Percentiles rank a stretch among this genome's conserved stretches.
phyloP scores from a whole-genome alignment of 176 grass and related monocot species.

The Juncus effusus region DNA sequence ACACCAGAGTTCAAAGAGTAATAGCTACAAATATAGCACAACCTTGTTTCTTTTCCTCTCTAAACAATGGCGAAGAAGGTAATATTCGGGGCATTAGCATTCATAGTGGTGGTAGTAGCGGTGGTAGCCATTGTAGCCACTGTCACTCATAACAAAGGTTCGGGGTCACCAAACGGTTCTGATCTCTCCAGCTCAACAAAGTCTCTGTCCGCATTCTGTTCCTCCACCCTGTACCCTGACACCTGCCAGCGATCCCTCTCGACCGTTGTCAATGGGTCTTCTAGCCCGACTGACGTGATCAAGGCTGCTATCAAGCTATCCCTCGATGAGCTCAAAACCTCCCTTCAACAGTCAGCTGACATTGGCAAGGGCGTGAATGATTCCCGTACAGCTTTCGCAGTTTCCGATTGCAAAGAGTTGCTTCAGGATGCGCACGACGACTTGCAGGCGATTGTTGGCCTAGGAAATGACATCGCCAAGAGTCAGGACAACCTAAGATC shows the following conservation, averaged over 20 bases:
- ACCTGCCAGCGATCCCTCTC: constrained; percentile 59
- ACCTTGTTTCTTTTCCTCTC: constrained; percentile 8
- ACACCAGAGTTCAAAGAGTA: constrained; percentile 22
- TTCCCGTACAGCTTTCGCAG: constrained; percentile 40
- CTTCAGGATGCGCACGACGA: constrained; percentile 49
- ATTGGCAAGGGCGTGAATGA: constrained; percentile 32
- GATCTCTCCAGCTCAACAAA: constrained; percentile 30
- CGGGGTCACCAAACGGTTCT: background rate
- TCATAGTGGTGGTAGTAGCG: constrained; percentile 51
- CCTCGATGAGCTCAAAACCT: constrained; percentile 39
- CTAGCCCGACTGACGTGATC: constrained; percentile 44
- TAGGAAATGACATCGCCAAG: constrained; percentile 28
- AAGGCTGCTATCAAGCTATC: constrained; percentile 39
- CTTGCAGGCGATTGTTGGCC: constrained; percentile 33
- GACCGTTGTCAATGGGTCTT: constrained; percentile 31
- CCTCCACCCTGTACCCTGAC: constrained; percentile 49
- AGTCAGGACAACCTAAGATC: constrained; percentile 42
- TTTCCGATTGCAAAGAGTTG: constrained; percentile 63
- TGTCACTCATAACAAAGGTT: constrained; percentile 30
- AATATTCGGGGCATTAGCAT: constrained; percentile 39
- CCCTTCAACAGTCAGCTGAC: constrained; percentile 27
- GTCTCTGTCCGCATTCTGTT: constrained; percentile 50
- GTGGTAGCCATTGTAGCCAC: constrained; percentile 65
- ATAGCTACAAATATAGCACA: constrained; percentile 10
- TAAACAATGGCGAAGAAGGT: constrained; percentile 54